Percentiles rank a stretch among this genome's conserved stretches.
These are phyloP conservation scores for Euphorbia lathyris DNA, from an alignment of 345 rosid genomes.

Conservation along the genomic window DNA sequence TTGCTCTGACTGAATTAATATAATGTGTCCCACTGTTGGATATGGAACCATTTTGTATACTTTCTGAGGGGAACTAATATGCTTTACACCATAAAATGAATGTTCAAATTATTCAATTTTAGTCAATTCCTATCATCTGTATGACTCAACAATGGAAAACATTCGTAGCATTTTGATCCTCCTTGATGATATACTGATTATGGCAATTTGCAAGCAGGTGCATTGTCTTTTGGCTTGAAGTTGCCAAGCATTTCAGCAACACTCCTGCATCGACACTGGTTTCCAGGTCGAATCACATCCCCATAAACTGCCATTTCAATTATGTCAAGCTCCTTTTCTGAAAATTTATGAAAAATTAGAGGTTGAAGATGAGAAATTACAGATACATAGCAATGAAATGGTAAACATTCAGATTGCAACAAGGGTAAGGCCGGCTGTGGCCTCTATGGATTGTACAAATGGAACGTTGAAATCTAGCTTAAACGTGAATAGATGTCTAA, in stretches of 20 bases:
- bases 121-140: background rate
- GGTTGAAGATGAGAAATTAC: background rate
- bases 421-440: too few relatives aligned
- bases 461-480: too few relatives aligned
- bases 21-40: too few relatives aligned
- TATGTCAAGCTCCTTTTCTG: slow-evolving; percentile 89
- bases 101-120: background rate
- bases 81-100: background rate
- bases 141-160: background rate
- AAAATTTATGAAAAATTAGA: slow-evolving; percentile 13
- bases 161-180: background rate
- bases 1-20: too few relatives aligned
- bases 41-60: too few relatives aligned
- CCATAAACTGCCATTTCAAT: slow-evolving; percentile 98
- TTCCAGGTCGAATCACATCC: slow-evolving; percentile 83
- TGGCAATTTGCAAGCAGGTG: slow-evolving; percentile 75
- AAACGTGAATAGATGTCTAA: background rate
- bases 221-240: slow-evolving; percentile 61
- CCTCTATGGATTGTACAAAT: background rate
- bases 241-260: slow-evolving; percentile 82
- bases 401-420: background rate
- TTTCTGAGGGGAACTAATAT: too few relatives aligned
- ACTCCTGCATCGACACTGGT: slow-evolving; percentile 84
- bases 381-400: background rate
- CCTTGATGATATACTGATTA: slow-evolving; percentile 18